These are phyloP conservation scores for Candida palmyrensis DNA, from an alignment of 805 yeast genomes.

Conservation along the genomic window DNA sequence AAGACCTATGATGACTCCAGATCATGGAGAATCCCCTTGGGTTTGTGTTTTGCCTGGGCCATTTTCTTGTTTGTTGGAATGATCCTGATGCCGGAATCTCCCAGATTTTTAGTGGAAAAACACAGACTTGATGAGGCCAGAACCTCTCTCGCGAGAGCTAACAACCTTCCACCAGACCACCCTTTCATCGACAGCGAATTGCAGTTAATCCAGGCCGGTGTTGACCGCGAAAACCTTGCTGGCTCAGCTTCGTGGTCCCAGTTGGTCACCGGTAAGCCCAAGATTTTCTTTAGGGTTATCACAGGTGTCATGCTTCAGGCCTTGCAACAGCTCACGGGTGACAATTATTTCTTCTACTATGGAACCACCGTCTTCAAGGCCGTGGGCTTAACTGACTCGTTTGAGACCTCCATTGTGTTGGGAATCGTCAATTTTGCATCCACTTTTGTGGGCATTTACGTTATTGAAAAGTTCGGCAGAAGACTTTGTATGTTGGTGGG, in stretches of 20 bases:
- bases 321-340: conserved; percentile 58
- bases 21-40: conserved; percentile 68
- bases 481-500: conserved; percentile 40
- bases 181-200: conserved; percentile 52
- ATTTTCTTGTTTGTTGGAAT: conserved; percentile 44
- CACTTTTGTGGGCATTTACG: conserved; percentile 47
- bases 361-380: conserved; percentile 52
- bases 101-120: conserved; percentile 54
- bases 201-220: conserved; percentile 51
- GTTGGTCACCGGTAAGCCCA: conserved; percentile 59
- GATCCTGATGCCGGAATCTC: conserved; percentile 65
- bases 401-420: conserved; percentile 49
- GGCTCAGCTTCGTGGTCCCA: conserved; percentile 66
- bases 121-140: conserved; percentile 50
- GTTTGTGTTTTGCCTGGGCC: conserved; percentile 52
- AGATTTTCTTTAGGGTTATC: conserved; percentile 48
- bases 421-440: conserved; percentile 53
- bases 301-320: conserved; percentile 57
- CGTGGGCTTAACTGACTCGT: conserved; percentile 49
- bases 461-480: conserved; percentile 50
- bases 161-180: conserved; percentile 50
- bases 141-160: conserved; percentile 50
- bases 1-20: conserved; percentile 44
- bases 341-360: conserved; percentile 60
- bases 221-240: conserved; percentile 55